Conservation (phyloP, 2,329 filamentous ascomycete species). For the Mollisiaceae sp. region DNA sequence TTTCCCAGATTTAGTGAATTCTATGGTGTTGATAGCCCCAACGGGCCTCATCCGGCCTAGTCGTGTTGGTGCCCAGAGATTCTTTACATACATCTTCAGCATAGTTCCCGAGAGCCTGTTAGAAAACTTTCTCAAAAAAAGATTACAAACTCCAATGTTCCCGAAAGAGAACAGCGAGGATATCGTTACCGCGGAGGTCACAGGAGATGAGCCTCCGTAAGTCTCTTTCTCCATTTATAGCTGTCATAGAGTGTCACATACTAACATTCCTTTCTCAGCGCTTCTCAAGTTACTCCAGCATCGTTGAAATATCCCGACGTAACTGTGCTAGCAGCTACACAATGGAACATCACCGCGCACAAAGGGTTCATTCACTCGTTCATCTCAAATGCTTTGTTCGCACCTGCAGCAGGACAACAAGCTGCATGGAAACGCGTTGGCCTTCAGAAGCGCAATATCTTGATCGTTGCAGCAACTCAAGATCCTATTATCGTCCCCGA, state of each 20-base stretch:
- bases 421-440: conserved; percentile 1
- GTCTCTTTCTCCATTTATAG: not conserved
- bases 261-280: not conserved
- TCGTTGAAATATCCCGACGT: conserved; percentile 8
- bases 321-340: not conserved
- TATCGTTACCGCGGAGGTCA: not conserved
- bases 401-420: not conserved
- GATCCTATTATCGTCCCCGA: conserved; percentile 8
- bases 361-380: conserved; percentile 2
- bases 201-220: not conserved
- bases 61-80: not conserved
- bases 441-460: not conserved
- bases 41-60: conserved; percentile 66
- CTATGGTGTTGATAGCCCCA: conserved; percentile 78
- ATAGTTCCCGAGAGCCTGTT: not conserved
- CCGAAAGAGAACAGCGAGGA: not conserved
- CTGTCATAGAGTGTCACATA: not conserved
- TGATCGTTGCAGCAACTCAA: conserved; percentile 3
- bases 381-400: not conserved
- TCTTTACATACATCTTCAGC: not conserved
- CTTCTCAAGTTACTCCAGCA: not conserved
- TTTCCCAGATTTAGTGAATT: conserved; percentile 70
- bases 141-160: not conserved
- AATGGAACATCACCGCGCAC: not conserved
- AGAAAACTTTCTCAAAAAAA: not conserved